These are phyloP conservation scores for Tarenaya hassleriana DNA, from an alignment of 345 rosid genomes.

Conservation along the genomic window DNA sequence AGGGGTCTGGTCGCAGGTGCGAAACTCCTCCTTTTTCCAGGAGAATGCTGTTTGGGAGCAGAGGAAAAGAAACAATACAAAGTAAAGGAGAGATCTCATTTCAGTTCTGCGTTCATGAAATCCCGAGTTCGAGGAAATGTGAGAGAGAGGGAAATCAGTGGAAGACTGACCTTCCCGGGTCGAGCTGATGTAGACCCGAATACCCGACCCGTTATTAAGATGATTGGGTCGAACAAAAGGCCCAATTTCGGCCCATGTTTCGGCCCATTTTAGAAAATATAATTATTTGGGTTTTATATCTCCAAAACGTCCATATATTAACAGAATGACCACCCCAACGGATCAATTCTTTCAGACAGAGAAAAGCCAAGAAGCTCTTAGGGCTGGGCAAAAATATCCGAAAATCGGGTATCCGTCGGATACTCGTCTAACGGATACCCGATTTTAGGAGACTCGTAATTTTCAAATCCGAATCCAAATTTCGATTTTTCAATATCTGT, in stretches of 20 bases:
- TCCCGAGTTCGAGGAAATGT: conserved; percentile 3
- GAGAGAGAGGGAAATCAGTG: neutral
- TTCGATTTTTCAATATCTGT: too few relatives aligned
- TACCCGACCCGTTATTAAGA: neutral
- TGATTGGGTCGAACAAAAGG: neutral
- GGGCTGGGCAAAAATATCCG: too few relatives aligned
- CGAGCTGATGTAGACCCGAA: conserved; percentile 6
- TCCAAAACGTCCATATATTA: too few relatives aligned
- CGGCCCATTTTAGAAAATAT: too few relatives aligned
- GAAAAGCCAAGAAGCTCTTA: too few relatives aligned
- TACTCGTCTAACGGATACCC: too few relatives aligned
- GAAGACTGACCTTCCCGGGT: conserved; percentile 24
- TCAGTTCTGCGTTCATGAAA: conserved; percentile 24
- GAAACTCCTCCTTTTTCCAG: conserved; percentile 94
- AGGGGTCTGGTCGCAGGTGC: conserved; percentile 88
- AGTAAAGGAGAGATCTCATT: conserved; percentile 33
- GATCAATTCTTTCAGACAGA: too few relatives aligned
- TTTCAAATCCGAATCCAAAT: too few relatives aligned
- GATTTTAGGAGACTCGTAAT: too few relatives aligned
- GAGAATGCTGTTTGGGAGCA: conserved; percentile 39
- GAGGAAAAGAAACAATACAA: conserved; percentile 40
- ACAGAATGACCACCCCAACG: too few relatives aligned
- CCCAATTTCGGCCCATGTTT: neutral
- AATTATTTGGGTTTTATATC: too few relatives aligned
- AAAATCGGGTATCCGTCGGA: too few relatives aligned